Base-by-base conservation (phyloP, 768 basidiomycete genomes). In the Bullera alba region DNA sequence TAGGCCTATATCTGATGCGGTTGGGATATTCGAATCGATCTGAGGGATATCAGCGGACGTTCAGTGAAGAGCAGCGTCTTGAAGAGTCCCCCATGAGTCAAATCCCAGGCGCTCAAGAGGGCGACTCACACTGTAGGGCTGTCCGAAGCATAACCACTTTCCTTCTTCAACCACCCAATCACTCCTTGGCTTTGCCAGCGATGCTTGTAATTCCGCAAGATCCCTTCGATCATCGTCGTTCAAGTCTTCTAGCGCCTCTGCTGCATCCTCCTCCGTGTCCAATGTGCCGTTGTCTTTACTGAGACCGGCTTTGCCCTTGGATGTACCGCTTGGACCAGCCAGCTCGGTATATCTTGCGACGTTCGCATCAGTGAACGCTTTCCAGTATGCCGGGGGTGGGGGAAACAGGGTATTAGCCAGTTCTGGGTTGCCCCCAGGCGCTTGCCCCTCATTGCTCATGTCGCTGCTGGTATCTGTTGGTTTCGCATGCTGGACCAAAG, bases 331-430 rank as follows among this genome's bases (percentile, higher is more conserved):
- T 2, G 56, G 44, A 5, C 53, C 61, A 0, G 50, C 23, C 7
- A 61, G 30, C 32, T 48, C 30, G n/a, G 52, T 42, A 44, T 53
- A 56, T 23, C 52, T 50, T 2, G 43, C 27, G 6, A 61, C 22
- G 37, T 59, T 50, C 14, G 28, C 44, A 21, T 55, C 42, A 3
- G 65, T 62, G 46, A 32, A 67, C 1, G 37, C 46, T 35, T 56
- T 61, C 41, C 56, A 68, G 50, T 54, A 63, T 10, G 49, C 26
- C 0, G 66, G 66, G 10, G 66, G 66, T 12, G 66, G 66, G 0
- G 66, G 66, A 41, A 64, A 68, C 39, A 68, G 54, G 4, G 66
- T 64, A 35, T 68, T 68, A 26, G 66, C 56, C 25, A 68, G 58
- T 2, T 42, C 46, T 25, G 56, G 19, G 19, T 21, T 14, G 37